phyloP scores from a whole-genome alignment of 2,329 filamentous ascomycete genomes.

The Beauveria sp. region DNA sequence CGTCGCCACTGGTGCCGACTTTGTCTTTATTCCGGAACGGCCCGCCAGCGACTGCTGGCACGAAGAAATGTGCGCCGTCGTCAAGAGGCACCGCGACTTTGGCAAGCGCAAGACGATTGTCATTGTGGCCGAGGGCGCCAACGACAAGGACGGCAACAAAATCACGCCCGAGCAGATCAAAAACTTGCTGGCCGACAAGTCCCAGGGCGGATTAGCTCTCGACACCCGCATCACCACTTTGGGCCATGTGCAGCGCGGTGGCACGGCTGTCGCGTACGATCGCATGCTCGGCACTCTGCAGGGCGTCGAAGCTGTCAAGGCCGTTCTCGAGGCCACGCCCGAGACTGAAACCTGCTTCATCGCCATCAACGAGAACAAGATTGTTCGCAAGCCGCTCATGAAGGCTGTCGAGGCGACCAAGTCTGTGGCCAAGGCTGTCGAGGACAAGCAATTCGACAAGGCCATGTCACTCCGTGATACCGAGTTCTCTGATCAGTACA shows the following conservation, averaged over 20 bases:
- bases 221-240: constrained; percentile 93
- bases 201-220: constrained; percentile 59
- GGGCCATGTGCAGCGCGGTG: constrained; percentile 95
- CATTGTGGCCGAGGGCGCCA: constrained; percentile 91
- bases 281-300: constrained; percentile 88
- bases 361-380: constrained; percentile 96
- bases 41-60: constrained; percentile 83
- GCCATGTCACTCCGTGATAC: constrained; percentile 86
- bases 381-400: constrained; percentile 80
- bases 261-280: constrained; percentile 87
- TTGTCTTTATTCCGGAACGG: constrained; percentile 93
- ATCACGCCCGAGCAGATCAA: constrained; percentile 79
- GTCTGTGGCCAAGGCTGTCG: constrained; percentile 72
- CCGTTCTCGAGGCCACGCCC: constrained; percentile 80
- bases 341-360: constrained; percentile 91
- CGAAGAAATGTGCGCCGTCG: constrained; percentile 74
- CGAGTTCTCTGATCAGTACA: constrained; percentile 89
- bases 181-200: constrained; percentile 70
- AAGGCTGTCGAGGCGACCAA: constrained; percentile 83
- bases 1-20: constrained; percentile 91
- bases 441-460: constrained; percentile 73
- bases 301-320: constrained; percentile 87
- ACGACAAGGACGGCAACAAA: constrained; percentile 74
- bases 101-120: constrained; percentile 98
- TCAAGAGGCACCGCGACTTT: constrained; percentile 70